These are phyloP conservation scores for Mortierella sp. DNA, from an alignment of 371 early-diverging fungal genomes.

Conservation along the genomic window DNA sequence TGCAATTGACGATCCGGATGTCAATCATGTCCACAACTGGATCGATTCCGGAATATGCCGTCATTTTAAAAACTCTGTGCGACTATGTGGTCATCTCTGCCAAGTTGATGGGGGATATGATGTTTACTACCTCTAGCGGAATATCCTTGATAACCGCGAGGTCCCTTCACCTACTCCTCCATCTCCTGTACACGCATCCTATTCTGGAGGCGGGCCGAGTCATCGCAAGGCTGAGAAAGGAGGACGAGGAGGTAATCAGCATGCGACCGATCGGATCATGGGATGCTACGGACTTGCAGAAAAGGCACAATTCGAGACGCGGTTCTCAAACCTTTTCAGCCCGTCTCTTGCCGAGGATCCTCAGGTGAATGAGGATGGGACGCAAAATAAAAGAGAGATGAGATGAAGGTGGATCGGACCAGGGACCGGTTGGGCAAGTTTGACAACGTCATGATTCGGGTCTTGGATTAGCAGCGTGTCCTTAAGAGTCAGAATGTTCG, in stretches of 20 bases:
- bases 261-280: not conserved
- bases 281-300: conserved; percentile 35
- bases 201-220: not conserved
- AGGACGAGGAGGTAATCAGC: not conserved
- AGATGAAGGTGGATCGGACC: not conserved
- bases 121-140: conserved; percentile 43
- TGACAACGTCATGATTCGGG: conserved; percentile 38
- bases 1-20: conserved; percentile 42
- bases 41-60: conserved; percentile 34
- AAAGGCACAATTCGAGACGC: conserved; percentile 51
- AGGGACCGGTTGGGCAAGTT: conserved; percentile 33
- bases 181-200: not conserved
- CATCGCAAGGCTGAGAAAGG: too few relatives aligned
- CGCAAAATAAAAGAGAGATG: conserved; percentile 6
- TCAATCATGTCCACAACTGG: conserved; percentile 55
- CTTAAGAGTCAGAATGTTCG: conserved; percentile 51
- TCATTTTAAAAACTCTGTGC: conserved; percentile 38
- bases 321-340: conserved; percentile 37
- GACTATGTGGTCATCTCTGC: conserved; percentile 50
- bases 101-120: conserved; percentile 45
- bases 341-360: conserved; percentile 18
- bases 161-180: not conserved
- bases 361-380: not conserved
- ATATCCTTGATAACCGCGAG: conserved; percentile 15
- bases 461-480: conserved; percentile 48